A percentile compares a stretch with the other conserved stretches of the same genome.
Conservation (phyloP, 78 protist genomes). For the Dictyostelium purpureum region DNA sequence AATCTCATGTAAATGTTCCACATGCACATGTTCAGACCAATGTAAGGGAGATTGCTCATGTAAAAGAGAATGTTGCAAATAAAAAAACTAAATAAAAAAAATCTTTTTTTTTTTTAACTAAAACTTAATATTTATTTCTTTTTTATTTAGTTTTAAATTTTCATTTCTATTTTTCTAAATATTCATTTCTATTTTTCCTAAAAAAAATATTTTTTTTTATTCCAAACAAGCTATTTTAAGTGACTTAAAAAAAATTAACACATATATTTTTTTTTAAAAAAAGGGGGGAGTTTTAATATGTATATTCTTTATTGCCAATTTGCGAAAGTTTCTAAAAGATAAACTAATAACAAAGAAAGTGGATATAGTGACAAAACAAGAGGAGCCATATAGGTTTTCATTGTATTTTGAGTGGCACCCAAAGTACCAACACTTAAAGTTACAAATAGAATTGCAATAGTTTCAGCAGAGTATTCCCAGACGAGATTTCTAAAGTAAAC, state of each 20-base stretch:
- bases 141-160: no score
- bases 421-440: slow-evolving; percentile 22
- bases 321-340: slow-evolving; percentile 65
- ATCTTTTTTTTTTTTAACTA: no score
- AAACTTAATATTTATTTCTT: no score
- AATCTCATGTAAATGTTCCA: background rate
- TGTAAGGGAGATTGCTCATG: background rate
- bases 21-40: background rate
- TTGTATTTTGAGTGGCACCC: slow-evolving; percentile 39
- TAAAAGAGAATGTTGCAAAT: background rate
- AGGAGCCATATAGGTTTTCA: slow-evolving; percentile 34
- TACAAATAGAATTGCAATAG: slow-evolving; percentile 65
- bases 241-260: no score
- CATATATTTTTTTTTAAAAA: no score
- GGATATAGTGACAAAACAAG: slow-evolving; percentile 66
- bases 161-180: no score
- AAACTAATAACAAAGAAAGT: slow-evolving; percentile 72
- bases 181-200: no score
- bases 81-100: background rate
- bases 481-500: slow-evolving; percentile 67
- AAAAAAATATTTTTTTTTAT: no score
- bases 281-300: no score
- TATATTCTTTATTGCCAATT: slow-evolving; percentile 47
- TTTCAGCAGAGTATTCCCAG: slow-evolving; percentile 92
- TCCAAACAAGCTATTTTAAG: no score